A percentile compares a stretch with the other conserved stretches of the same genome.
These are phyloP conservation scores for Phytophthora foliorum DNA, from an alignment of 352 stramenopile genomes.

Conservation along the genomic window DNA sequence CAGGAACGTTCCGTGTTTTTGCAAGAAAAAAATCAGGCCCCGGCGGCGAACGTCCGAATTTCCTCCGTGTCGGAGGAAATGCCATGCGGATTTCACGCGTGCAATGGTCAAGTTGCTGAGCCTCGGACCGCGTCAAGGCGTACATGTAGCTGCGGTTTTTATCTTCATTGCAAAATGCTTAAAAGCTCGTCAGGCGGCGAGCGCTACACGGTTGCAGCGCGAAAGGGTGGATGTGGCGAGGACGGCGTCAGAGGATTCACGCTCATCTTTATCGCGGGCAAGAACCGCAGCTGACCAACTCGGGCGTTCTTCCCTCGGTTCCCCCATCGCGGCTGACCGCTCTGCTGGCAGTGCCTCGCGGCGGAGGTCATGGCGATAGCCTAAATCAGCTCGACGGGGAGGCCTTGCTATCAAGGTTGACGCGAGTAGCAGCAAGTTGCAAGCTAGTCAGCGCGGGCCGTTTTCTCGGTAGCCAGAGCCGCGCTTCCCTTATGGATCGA, in stretches of 20 bases:
- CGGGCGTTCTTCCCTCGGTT: constrained; percentile 24
- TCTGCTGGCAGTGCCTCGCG: background rate
- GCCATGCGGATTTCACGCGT: background rate
- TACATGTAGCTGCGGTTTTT: background rate
- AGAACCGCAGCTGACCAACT: constrained; percentile 34
- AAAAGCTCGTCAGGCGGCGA: too few species aligned
- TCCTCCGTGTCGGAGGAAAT: constrained; percentile 5
- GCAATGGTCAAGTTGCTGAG: too few species aligned
- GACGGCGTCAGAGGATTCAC: constrained; percentile 16
- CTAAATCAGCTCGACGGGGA: constrained; percentile 25
- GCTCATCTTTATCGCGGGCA: constrained; percentile 42
- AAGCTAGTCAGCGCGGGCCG: constrained; percentile 20
- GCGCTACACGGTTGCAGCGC: too few species aligned
- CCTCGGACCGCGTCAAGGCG: too few species aligned
- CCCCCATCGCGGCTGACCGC: constrained; percentile 2
- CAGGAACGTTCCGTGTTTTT: constrained; percentile 26
- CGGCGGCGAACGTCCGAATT: background rate
- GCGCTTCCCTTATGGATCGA: constrained; percentile 6
- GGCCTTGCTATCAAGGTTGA: background rate
- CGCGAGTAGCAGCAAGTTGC: background rate
- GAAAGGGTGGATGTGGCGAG: constrained; percentile 7
- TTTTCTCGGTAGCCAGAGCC: constrained; percentile 12
- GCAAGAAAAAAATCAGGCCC: constrained; percentile 22
- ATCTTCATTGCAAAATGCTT: too few species aligned
- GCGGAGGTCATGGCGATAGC: constrained; percentile 23